Evolutionary conservation across 768 basidiomycete genomes (phyloP).

Genomic region (Psilocybe cyanescens): DNA sequence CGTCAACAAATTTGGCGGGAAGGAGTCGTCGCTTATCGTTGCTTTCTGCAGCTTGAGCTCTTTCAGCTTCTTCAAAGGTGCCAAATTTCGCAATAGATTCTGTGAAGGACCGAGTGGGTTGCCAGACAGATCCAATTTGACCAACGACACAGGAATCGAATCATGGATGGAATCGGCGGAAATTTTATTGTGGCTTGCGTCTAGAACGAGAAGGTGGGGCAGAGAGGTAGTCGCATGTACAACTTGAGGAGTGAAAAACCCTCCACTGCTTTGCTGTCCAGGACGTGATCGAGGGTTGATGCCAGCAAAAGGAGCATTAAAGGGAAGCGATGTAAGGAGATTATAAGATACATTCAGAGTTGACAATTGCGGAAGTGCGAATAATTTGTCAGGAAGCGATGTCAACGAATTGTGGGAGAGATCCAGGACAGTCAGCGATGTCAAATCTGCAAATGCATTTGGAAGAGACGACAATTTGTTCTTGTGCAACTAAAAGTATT

Average conservation of each 20-base stretch:
- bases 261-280: slow-evolving; percentile 42
- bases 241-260: slow-evolving; percentile 69
- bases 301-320: slow-evolving; percentile 59
- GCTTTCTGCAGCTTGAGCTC: slow-evolving; percentile 61
- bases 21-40: slow-evolving; percentile 63
- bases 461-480: slow-evolving; percentile 71
- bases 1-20: slow-evolving; percentile 45
- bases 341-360: slow-evolving; percentile 78
- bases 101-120: slow-evolving; percentile 63
- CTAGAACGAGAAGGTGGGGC: slow-evolving; percentile 65
- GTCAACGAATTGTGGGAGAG: slow-evolving; percentile 74
- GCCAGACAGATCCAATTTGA: slow-evolving; percentile 64
- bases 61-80: slow-evolving; percentile 52
- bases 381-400: slow-evolving; percentile 64
- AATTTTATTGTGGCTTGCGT: slow-evolving; percentile 73
- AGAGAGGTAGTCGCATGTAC: slow-evolving; percentile 65
- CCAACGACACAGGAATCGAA: slow-evolving; percentile 53
- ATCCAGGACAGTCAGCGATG: slow-evolving; percentile 67
- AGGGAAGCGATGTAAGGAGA: slow-evolving; percentile 59
- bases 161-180: slow-evolving; percentile 56
- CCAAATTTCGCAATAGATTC: slow-evolving; percentile 50
- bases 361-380: slow-evolving; percentile 68
- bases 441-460: slow-evolving; percentile 68
- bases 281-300: slow-evolving; percentile 22
- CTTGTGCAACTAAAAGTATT: slow-evolving; percentile 62